These are phyloP conservation scores for Chalaropsis ovoidea DNA, from an alignment of 2,329 filamentous ascomycete species.

Conservation along the genomic window DNA sequence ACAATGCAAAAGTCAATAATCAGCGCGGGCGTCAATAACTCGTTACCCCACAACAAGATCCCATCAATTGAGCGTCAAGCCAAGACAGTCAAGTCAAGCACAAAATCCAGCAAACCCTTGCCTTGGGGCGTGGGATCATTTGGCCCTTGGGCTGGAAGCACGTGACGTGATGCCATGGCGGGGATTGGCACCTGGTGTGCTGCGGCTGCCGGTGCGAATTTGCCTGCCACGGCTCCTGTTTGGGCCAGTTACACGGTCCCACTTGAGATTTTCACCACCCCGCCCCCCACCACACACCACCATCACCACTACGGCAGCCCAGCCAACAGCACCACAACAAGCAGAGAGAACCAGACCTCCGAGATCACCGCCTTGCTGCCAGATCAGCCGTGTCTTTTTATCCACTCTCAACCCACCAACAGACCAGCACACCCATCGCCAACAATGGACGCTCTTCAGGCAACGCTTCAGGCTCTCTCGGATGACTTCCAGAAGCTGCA, in stretches of 20 bases:
- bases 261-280: conserved; percentile 23
- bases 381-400: not conserved
- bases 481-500: conserved; percentile 84
- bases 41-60: conserved; percentile 11
- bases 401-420: not conserved
- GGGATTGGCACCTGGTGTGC: not conserved
- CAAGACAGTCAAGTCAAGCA: not conserved
- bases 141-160: not conserved
- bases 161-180: not conserved
- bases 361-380: not conserved
- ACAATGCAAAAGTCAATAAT: not conserved
- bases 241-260: conserved; percentile 15
- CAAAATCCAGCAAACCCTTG: not conserved
- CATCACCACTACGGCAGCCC: not conserved
- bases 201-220: not conserved
- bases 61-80: not conserved
- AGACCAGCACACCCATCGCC: not conserved
- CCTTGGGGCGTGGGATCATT: not conserved
- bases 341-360: not conserved
- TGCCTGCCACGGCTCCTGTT: conserved; percentile 4
- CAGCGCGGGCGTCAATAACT: not conserved
- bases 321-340: not conserved
- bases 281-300: not conserved
- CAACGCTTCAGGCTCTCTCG: conserved; percentile 67
- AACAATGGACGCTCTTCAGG: conserved; percentile 63